phyloP scores from a whole-genome alignment of 148 eudicot species.

The Rhododendron griersonianum region DNA sequence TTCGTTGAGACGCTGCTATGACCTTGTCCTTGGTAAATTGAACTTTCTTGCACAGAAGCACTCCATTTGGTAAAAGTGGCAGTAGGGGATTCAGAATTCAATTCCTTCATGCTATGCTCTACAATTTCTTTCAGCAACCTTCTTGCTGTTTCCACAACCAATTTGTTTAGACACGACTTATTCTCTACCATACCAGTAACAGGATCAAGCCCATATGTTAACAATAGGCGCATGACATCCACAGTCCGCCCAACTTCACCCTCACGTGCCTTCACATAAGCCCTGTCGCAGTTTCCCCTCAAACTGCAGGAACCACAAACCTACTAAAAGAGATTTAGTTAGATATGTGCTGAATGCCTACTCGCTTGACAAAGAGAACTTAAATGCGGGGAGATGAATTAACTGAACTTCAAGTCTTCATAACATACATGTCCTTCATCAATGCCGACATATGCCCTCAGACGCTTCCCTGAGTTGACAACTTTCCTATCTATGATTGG shows the following conservation, averaged over 20 bases:
- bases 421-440: slow-evolving; percentile 61
- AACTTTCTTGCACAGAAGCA: slow-evolving; percentile 14
- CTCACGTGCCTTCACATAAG: slow-evolving; percentile 39
- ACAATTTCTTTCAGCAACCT: slow-evolving; percentile 45
- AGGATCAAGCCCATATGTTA: slow-evolving; percentile 45
- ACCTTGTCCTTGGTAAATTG: slow-evolving; percentile 15
- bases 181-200: slow-evolving; percentile 35
- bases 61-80: background rate
- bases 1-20: slow-evolving; percentile 22
- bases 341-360: background rate
- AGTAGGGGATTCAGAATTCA: slow-evolving; percentile 15
- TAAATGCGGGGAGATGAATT: background rate
- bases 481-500: slow-evolving; percentile 61
- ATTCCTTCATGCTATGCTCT: slow-evolving; percentile 24
- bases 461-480: slow-evolving; percentile 64
- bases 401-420: slow-evolving; percentile 1
- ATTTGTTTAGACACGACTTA: slow-evolving; percentile 30
- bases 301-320: slow-evolving; percentile 61
- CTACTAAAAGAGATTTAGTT: slow-evolving; percentile 17
- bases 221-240: slow-evolving; percentile 57
- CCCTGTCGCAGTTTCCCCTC: slow-evolving; percentile 62
- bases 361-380: background rate
- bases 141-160: slow-evolving; percentile 41
- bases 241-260: slow-evolving; percentile 52
- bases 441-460: slow-evolving; percentile 44